Percentiles rank a stretch among this genome's conserved stretches.
Evolutionary conservation across 805 yeast species (phyloP).

Genomic region (Ogataea neopini): DNA sequence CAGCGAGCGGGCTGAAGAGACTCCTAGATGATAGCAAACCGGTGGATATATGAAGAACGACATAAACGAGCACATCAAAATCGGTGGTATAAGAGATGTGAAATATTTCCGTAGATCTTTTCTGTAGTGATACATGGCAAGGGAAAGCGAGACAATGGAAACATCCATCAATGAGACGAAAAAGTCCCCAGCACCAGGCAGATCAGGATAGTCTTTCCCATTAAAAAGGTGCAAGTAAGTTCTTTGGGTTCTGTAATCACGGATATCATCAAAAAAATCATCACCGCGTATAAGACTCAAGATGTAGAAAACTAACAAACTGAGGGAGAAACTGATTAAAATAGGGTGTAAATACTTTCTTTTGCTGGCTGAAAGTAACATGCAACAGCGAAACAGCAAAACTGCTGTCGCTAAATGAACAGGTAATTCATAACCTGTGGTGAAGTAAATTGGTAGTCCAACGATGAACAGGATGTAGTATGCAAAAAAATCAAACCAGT

Average conservation of each 20-base stretch:
- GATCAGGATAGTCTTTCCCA: constrained; percentile 34
- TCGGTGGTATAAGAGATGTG: constrained; percentile 58
- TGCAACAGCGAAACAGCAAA: constrained; percentile 52
- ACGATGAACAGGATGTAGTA: constrained; percentile 48
- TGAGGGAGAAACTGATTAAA: constrained; percentile 60
- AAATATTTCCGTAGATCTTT: constrained; percentile 61
- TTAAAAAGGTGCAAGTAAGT: constrained; percentile 62
- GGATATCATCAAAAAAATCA: constrained; percentile 54
- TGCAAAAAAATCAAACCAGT: constrained; percentile 56
- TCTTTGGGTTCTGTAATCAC: constrained; percentile 66
- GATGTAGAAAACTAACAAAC: constrained; percentile 63
- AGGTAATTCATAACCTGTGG: constrained; percentile 56
- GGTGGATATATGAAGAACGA: constrained; percentile 73
- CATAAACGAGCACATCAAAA: constrained; percentile 52
- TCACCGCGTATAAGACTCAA: constrained; percentile 52
- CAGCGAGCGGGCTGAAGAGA: constrained; percentile 57
- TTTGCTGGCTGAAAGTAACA: constrained; percentile 45
- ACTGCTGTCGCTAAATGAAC: constrained; percentile 64
- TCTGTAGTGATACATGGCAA: constrained; percentile 78
- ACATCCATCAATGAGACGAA: constrained; percentile 71
- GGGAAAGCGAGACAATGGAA: constrained; percentile 70
- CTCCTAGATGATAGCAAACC: constrained; percentile 63
- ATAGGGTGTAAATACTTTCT: constrained; percentile 69
- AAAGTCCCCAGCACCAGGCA: constrained; percentile 86
- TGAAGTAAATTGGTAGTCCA: constrained; percentile 63